Conservation (phyloP, 1,284 basidiomycete genomes). For the Malassezia equina region DNA sequence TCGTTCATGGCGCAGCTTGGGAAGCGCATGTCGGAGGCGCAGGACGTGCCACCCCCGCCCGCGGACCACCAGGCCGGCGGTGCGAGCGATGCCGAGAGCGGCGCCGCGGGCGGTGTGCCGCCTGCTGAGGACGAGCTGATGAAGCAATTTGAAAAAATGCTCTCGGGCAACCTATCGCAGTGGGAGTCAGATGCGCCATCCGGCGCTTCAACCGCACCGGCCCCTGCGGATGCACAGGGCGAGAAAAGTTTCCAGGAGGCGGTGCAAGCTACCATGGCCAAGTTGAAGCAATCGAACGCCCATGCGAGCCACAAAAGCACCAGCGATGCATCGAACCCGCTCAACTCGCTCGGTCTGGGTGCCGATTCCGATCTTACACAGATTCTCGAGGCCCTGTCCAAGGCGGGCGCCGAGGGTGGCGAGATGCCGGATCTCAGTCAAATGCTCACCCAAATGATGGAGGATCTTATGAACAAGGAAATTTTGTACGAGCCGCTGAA, state of each 20-base stretch:
- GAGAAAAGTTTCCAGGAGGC: constrained; percentile 59
- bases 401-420: constrained; percentile 36
- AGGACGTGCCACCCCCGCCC: neutral
- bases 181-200: constrained; percentile 3
- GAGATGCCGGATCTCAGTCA: constrained; percentile 54
- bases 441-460: constrained; percentile 83
- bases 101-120: constrained; percentile 16
- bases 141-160: constrained; percentile 45
- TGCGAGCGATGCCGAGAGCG: neutral
- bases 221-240: neutral
- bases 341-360: constrained; percentile 49
- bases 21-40: constrained; percentile 4
- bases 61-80: too few relatives aligned
- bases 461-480: constrained; percentile 84
- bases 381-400: constrained; percentile 48
- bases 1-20: constrained; percentile 64
- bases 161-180: constrained; percentile 24
- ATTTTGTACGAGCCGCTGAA: constrained; percentile 83
- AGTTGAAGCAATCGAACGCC: constrained; percentile 58
- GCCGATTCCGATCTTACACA: constrained; percentile 45
- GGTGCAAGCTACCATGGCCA: constrained; percentile 68
- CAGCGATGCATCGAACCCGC: constrained; percentile 49
- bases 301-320: constrained; percentile 50
- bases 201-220: neutral
- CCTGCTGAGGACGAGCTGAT: constrained; percentile 39